Base-by-base conservation (phyloP, 1,139 yeast species). In the Kodamaea derodonti region DNA sequence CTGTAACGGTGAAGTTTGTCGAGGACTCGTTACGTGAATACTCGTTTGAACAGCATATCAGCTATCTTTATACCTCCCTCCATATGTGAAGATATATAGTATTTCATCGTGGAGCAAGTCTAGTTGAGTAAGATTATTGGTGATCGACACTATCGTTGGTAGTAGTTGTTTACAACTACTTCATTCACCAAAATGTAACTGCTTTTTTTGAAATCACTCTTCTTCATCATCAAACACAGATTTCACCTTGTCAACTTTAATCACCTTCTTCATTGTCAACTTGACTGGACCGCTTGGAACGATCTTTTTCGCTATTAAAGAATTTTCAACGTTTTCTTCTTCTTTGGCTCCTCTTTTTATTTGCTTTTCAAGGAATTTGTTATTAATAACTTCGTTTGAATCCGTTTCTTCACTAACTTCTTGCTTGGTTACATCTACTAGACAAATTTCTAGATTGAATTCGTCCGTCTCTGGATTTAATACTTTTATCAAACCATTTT, bases 401-500 rank as follows among this genome's bases (percentile, higher is more conserved):
- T 32, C 36, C 13, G 27, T 8, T 14, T 31, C 30, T 24, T 33
- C 33, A 11, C 31, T 32, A 15, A 29, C 64, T 66, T 49, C 36
- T 30, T 43, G 26, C 32, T 52, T 51, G 7, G 40, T 34, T 16
- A 35, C 38, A 20, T 46, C 39, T n/a, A 42, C 35, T 13, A 54
- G 52, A 12, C 51, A 46, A 10, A 69, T 67, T 28, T 54, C 58
- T 38, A 69, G 51, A 40, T 59, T 63, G 40, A 67, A 58, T 43
- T 65, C 75, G 15, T 61, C 62, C 12, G 60, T 66, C 34, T 67
- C 71, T 1, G 60, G 52, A 20, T 56, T 50, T 14, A 69, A 74
- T 1, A 84, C 81, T 25, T 66, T 58, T 8, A 84, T 75, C n/a
- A 72, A 58, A 2, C 88, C 86, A 18, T 66, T 61, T 16, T 69